Base-by-base conservation (phyloP, 768 basidiomycete species). In the Nidula microcarpa region DNA sequence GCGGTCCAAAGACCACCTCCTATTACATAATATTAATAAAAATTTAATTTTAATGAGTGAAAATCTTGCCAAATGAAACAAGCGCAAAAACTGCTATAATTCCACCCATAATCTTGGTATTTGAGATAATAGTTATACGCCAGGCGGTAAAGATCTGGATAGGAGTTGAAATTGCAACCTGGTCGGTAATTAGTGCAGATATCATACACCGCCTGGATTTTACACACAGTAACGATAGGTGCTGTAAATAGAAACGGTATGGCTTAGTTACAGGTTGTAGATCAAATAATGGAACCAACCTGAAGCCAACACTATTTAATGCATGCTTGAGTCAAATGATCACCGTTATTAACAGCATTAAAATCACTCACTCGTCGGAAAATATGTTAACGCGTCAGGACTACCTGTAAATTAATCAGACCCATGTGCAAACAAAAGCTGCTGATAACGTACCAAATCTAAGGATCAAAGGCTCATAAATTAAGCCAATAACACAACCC, bases 101-200 rank as follows among this genome's bases (percentile, higher is more conserved):
- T 6, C 23, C 37, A 14, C 54, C n/a, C 3, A 62, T 10, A 46
- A 43, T 45, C 4, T 33, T 54, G n/a, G 44, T 39, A 13, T 49
- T 33, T 7, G 55, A 62, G 16, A 65, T 32, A 4, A 53, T 54
- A 4, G 34, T 30, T 3, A 66, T 62, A 8, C 65, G 56, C 65
- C 65, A 67, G 3, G 56, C 60, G 36, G 62, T 54, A 61, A 67
- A 67, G 9, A 62, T 44, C 55, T 67, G 65, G 16, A 62, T 50
- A 4, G 63, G 57, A 3, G 62, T 59, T 2, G 57, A 58, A 10
- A 67, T 58, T 1, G 53, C 43, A 33, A 58, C 51, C 60, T 55
- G 34, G 17, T n/a, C 7, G n/a, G 18, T 18, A 13, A 2, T 5
- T 1, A 33, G 33, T 53, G 43, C 10, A 18, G 7, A 43, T 45